A percentile compares a stretch with the other conserved stretches of the same genome.
Conservation (phyloP, 495 filamentous ascomycete species). For the Thozetella sp. region DNA sequence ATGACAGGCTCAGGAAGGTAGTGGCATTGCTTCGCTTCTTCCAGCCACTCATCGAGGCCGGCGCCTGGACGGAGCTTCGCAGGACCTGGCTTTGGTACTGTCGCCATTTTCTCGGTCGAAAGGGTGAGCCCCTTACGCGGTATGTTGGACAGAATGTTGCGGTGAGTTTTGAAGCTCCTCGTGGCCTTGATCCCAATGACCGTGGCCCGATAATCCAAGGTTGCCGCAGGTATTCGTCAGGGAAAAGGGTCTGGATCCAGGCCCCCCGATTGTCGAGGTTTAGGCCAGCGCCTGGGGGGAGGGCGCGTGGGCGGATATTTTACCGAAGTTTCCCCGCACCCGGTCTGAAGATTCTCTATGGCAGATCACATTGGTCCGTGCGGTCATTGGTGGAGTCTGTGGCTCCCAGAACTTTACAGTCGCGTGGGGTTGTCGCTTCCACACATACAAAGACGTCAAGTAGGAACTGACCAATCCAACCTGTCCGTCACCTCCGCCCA, state of each 20-base stretch:
- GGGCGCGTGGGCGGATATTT: not conserved
- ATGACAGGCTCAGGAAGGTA: conserved; percentile 94
- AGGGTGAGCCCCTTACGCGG: not conserved
- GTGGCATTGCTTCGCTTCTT: conserved; percentile 93
- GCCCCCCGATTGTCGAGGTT: not conserved
- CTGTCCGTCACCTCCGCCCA: too few species aligned
- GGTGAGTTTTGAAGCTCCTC: not conserved
- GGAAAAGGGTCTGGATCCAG: not conserved
- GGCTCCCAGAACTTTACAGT: not conserved
- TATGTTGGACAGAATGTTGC: not conserved
- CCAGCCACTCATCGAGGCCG: conserved; percentile 94
- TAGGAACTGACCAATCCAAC: not conserved
- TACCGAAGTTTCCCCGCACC: conserved; percentile 9
- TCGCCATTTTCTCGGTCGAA: conserved; percentile 21
- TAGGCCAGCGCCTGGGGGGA: not conserved
- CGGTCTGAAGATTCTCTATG: not conserved
- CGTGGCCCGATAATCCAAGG: not conserved
- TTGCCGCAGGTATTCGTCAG: not conserved
- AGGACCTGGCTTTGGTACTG: conserved; percentile 79
- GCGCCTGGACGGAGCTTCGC: conserved; percentile 80
- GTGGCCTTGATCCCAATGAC: not conserved
- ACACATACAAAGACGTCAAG: not conserved
- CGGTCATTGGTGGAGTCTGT: not conserved
- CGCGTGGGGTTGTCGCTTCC: conserved; percentile 6
- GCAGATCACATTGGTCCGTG: not conserved